Percentiles rank a stretch among this genome's conserved stretches.
Conservation (phyloP, 2,329 filamentous ascomycete species). For the Microthyrium microscopicum region DNA sequence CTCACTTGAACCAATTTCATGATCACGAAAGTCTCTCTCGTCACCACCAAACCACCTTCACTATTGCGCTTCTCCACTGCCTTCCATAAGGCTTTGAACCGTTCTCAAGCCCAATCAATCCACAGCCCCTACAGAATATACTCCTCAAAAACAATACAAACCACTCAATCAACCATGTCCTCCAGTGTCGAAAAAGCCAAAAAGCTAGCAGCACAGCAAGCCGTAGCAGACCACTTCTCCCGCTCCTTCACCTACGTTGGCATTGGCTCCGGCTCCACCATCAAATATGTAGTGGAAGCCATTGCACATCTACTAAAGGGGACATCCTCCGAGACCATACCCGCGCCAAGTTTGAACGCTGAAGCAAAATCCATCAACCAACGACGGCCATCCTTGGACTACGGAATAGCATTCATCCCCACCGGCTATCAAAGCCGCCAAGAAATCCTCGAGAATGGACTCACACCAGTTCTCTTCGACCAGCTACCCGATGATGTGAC, state of each 20-base stretch:
- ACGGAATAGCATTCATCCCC: conserved; percentile 67
- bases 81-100: too few species aligned
- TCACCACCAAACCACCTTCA: too few species aligned
- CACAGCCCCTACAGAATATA: too few species aligned
- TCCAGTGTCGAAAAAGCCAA: conserved; percentile 8
- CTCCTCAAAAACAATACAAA: too few species aligned
- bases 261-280: conserved; percentile 68
- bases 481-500: conserved; percentile 46
- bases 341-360: background rate
- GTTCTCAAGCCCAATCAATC: too few species aligned
- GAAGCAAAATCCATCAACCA: background rate
- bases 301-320: conserved; percentile 43
- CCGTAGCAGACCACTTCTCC: conserved; percentile 44
- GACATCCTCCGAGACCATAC: conserved; percentile 1
- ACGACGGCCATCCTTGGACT: background rate
- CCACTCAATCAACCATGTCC: conserved; percentile 1
- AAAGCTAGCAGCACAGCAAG: conserved; percentile 4
- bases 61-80: too few species aligned
- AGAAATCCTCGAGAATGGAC: conserved; percentile 62
- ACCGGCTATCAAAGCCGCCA: conserved; percentile 85
- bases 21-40: too few species aligned
- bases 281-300: conserved; percentile 71
- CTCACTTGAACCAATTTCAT: too few species aligned
- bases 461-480: conserved; percentile 64
- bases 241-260: conserved; percentile 48